These are phyloP conservation scores for Macrophomina pseudophaseolina DNA, from an alignment of 2,329 filamentous ascomycete species.

Conservation along the genomic window DNA sequence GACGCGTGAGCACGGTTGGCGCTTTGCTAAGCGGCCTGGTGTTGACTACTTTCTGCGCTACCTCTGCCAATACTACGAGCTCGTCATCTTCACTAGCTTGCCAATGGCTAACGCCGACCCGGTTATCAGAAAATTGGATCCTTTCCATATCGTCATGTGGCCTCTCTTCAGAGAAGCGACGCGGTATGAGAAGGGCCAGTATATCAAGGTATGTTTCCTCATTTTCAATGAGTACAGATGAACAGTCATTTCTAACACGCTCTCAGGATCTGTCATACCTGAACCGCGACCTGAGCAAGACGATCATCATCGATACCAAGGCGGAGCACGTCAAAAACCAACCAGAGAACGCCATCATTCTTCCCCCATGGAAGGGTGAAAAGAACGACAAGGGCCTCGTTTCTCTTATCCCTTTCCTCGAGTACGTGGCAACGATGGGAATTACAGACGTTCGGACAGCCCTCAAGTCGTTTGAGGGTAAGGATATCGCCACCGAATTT, in stretches of 20 bases:
- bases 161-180: constrained; percentile 96
- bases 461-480: constrained; percentile 86
- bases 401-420: constrained; percentile 90
- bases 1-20: constrained; percentile 92
- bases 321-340: constrained; percentile 81
- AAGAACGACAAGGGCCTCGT: constrained; percentile 84
- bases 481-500: constrained; percentile 88
- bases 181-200: constrained; percentile 92
- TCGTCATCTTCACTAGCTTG: constrained; percentile 92
- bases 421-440: constrained; percentile 95
- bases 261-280: constrained; percentile 90
- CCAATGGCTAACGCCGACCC: constrained; percentile 85
- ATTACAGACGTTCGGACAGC: constrained; percentile 85
- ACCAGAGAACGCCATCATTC: constrained; percentile 93
- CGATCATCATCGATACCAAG: constrained; percentile 91
- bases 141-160: constrained; percentile 94
- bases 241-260: background rate
- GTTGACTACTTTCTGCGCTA: constrained; percentile 98
- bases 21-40: constrained; percentile 90
- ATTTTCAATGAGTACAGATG: background rate
- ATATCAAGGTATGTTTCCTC: constrained; percentile 76
- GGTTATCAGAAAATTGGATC: constrained; percentile 90
- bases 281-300: constrained; percentile 93
- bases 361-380: constrained; percentile 89
- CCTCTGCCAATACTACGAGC: constrained; percentile 95